Evolutionary conservation across 2,329 filamentous ascomycete species (phyloP).

Genomic region (Aspergillus ruber): DNA sequence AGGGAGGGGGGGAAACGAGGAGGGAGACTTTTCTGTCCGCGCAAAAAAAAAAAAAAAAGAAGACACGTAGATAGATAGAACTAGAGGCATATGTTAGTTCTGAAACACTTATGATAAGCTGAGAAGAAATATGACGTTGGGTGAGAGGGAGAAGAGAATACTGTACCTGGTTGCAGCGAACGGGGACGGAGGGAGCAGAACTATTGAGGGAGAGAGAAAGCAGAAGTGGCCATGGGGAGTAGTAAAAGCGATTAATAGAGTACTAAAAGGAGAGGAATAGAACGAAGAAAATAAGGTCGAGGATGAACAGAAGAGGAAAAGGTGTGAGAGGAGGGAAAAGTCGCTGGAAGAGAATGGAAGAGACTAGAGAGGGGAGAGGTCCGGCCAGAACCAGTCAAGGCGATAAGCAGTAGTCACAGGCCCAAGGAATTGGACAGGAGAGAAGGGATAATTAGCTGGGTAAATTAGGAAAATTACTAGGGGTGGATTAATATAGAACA

Average conservation of each 20-base stretch:
- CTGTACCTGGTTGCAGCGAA: too few relatives aligned
- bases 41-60: too few relatives aligned
- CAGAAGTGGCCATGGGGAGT: neutral
- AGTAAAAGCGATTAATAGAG: neutral
- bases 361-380: neutral
- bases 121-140: too few relatives aligned
- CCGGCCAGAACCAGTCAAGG: neutral
- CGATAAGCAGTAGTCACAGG: neutral
- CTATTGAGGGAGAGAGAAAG: neutral
- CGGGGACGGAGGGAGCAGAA: too few relatives aligned
- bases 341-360: neutral
- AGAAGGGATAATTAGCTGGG: neutral
- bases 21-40: neutral
- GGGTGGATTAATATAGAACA: too few relatives aligned
- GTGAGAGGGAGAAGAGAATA: too few relatives aligned
- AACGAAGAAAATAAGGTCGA: neutral
- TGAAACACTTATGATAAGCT: neutral
- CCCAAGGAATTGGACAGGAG: neutral
- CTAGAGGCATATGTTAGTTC: neutral
- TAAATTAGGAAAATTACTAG: too few relatives aligned
- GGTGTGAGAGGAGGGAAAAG: neutral
- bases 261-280: neutral
- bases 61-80: neutral
- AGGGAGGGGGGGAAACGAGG: conserved; percentile 2
- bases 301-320: neutral